These are phyloP conservation scores for Diaporthe humulicola DNA, from an alignment of 2,329 filamentous ascomycete species.

Conservation along the genomic window DNA sequence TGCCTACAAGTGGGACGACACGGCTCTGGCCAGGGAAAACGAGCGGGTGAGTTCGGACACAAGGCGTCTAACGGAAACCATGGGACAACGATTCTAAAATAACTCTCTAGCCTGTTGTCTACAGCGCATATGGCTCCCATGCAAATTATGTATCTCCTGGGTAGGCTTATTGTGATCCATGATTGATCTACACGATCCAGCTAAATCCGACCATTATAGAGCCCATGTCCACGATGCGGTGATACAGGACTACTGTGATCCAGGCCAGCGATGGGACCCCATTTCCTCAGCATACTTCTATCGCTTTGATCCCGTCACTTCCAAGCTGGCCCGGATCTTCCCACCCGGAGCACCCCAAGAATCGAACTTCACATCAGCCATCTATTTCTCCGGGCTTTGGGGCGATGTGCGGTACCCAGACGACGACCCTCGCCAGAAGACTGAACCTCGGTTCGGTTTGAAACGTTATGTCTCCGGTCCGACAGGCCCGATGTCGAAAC, in stretches of 20 bases:
- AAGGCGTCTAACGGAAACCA: not conserved
- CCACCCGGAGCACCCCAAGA: slow-evolving; percentile 21
- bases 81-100: not conserved
- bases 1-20: slow-evolving; percentile 46
- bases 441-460: slow-evolving; percentile 48
- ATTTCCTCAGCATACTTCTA: slow-evolving; percentile 53
- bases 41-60: slow-evolving; percentile 45
- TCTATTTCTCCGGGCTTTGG: slow-evolving; percentile 52
- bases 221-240: slow-evolving; percentile 50
- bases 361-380: slow-evolving; percentile 50
- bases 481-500: slow-evolving; percentile 49
- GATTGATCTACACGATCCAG: accelerated
- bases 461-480: slow-evolving; percentile 51
- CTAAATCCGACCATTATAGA: slow-evolving; percentile 40
- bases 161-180: slow-evolving; percentile 39
- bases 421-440: slow-evolving; percentile 50
- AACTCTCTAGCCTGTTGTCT: slow-evolving; percentile 48
- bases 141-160: slow-evolving; percentile 50
- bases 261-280: slow-evolving; percentile 51
- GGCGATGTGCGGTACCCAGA: slow-evolving; percentile 50
- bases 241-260: slow-evolving; percentile 51
- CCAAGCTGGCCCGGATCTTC: slow-evolving; percentile 42
- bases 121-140: slow-evolving; percentile 52
- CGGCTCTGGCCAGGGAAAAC: slow-evolving; percentile 42
- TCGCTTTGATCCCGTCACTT: slow-evolving; percentile 46